Conservation (phyloP, 2,329 filamentous ascomycete genomes). For the Seiridium unicorne region DNA sequence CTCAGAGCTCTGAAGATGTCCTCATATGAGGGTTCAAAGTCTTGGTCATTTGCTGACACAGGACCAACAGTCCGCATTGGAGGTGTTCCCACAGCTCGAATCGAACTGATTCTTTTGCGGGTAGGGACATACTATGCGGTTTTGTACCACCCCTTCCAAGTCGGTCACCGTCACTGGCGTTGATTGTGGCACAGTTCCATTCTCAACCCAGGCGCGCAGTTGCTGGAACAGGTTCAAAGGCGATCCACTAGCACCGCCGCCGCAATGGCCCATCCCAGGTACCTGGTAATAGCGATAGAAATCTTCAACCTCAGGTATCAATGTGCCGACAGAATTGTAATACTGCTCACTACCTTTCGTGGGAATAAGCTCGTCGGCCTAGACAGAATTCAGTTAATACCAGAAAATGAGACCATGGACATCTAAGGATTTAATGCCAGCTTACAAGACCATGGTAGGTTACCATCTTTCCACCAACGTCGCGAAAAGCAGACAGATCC, state of each 20-base stretch:
- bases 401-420: no score
- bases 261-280: background rate
- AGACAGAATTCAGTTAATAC: no score
- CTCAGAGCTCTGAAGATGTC: no score
- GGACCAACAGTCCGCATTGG: background rate
- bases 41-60: background rate
- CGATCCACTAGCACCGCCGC: background rate
- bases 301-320: background rate
- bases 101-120: background rate
- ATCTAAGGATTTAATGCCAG: background rate
- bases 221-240: background rate
- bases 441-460: conserved; percentile 1
- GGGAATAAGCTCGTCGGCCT: background rate
- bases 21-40: no score
- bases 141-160: background rate
- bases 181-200: background rate
- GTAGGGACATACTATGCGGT: background rate
- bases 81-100: background rate
- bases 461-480: background rate
- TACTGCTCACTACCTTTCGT: background rate
- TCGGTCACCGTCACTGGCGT: background rate
- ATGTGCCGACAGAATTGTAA: background rate
- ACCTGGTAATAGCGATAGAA: background rate
- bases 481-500: background rate
- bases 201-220: conserved; percentile 1